Conservation (phyloP, 2,329 filamentous ascomycete species). For the Xenoacremonium recifei region DNA sequence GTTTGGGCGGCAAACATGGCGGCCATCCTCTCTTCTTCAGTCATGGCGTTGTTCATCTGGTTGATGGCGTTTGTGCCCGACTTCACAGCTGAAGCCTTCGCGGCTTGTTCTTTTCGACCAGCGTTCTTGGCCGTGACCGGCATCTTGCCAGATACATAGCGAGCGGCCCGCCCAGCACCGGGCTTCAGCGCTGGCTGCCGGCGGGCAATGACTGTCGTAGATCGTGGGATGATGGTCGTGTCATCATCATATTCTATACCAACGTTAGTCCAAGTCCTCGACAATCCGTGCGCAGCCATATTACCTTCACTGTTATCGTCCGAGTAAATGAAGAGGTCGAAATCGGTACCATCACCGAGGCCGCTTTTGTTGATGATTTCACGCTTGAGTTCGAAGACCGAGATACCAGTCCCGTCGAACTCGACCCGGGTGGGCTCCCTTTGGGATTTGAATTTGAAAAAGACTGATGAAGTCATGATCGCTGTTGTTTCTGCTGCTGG, state of each 20-base stretch:
- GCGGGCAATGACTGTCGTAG: slow-evolving; percentile 88
- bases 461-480: slow-evolving; percentile 93
- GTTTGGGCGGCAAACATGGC: slow-evolving; percentile 90
- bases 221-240: slow-evolving; percentile 93
- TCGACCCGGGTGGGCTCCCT: slow-evolving; percentile 92
- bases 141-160: slow-evolving; percentile 96
- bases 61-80: slow-evolving; percentile 55
- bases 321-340: slow-evolving; percentile 91
- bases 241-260: slow-evolving; percentile 89
- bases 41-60: slow-evolving; percentile 76
- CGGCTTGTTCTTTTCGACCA: slow-evolving; percentile 61
- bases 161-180: slow-evolving; percentile 84
- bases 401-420: slow-evolving; percentile 96
- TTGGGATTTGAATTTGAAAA: slow-evolving; percentile 99
- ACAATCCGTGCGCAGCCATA: slow-evolving; percentile 26
- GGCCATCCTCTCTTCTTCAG: slow-evolving; percentile 90
- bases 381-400: slow-evolving; percentile 97
- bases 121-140: slow-evolving; percentile 83
- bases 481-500: slow-evolving; percentile 21
- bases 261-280: slow-evolving; percentile 28
- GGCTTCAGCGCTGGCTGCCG: slow-evolving; percentile 80
- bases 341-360: slow-evolving; percentile 92
- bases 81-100: slow-evolving; percentile 58
- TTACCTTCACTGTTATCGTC: slow-evolving; percentile 89
- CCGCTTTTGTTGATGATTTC: slow-evolving; percentile 96